A percentile compares a stretch with the other conserved stretches of the same genome.
Evolutionary conservation across 148 eudicot genomes (phyloP).

Genomic region (Gaultheria prostrata): DNA sequence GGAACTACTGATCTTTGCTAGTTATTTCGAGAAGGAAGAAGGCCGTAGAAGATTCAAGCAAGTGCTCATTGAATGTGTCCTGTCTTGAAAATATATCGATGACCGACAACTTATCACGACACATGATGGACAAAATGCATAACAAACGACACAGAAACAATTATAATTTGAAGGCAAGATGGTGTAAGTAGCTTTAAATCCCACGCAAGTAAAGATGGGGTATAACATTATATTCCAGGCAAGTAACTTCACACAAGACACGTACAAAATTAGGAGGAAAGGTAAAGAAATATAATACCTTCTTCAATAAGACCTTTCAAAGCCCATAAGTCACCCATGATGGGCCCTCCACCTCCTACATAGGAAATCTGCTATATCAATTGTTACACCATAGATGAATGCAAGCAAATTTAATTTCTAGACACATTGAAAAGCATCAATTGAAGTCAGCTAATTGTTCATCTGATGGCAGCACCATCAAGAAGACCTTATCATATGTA

Average conservation of each 20-base stretch:
- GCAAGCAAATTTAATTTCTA: background rate
- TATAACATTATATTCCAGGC: background rate
- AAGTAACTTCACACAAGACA: background rate
- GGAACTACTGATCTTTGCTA: background rate
- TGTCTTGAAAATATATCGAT: background rate
- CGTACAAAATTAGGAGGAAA: background rate
- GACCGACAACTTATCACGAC: background rate
- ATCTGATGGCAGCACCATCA: background rate
- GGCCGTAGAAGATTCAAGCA: background rate
- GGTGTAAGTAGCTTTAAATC: background rate
- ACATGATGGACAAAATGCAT: background rate
- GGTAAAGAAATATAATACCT: conserved; percentile 43
- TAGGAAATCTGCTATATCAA: conserved; percentile 11
- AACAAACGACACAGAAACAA: background rate
- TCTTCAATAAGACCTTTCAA: conserved; percentile 89
- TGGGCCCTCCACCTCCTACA: conserved; percentile 88
- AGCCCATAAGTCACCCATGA: conserved; percentile 99
- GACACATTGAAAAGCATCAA: background rate
- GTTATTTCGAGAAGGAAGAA: background rate
- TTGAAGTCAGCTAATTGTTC: background rate
- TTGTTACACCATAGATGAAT: background rate
- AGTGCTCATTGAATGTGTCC: background rate
- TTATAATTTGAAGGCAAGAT: background rate
- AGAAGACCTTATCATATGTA: background rate
- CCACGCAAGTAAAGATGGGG: background rate